Base-by-base conservation (phyloP, 2,329 filamentous ascomycete genomes). In the Fusarium abutilonis region DNA sequence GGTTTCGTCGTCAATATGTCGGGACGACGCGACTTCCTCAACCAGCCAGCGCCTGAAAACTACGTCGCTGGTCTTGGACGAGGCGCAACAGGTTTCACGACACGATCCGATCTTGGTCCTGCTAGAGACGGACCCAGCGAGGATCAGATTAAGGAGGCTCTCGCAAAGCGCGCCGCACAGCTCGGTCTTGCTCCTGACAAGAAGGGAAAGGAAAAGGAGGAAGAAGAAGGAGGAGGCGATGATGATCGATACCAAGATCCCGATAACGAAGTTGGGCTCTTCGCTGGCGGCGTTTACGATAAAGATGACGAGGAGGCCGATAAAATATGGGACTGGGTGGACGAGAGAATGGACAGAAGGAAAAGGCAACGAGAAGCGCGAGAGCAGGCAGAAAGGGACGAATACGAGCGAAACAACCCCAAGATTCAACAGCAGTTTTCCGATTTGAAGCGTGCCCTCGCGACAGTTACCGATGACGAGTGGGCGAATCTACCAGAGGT, bases 401-500 rank as follows among this genome's bases (percentile, higher is more conserved):
- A 98, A 72, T 96, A 97, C 83, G 94, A 99, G 80, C 88, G 90
- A 69, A 94, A 97, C 76, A 98, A 99, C 75, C 95, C 95, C 13
- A 99, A 98, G 78, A 97, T 99, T 48, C 92, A 96, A 73, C 92
- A 97, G 68, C 95, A 99, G 76, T 99, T 99, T 75, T 93, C 93
- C 73, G 95, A 98, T 70, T 80, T 98, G 47, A 99, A 99, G 78
- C 87, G 96, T 72, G 92, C 92, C 6, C 84, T 99, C 34, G 89
- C 91, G 36, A 90, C 89, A 6, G 90, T 99, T 26, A 91, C 91
- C 39, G 94, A 98, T 74, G 94, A 99, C 62, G 93, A 99, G 70
- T 99, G 95, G 95, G 93, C 92, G 35, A 96, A 88, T 70, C 82
- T 99, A 36, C 96, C 95, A 6, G 96, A 99, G 72, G 94, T 97